Evolutionary conservation across 164 flowering plant genomes (phyloP).

Genomic region (Vitis amurensis): DNA sequence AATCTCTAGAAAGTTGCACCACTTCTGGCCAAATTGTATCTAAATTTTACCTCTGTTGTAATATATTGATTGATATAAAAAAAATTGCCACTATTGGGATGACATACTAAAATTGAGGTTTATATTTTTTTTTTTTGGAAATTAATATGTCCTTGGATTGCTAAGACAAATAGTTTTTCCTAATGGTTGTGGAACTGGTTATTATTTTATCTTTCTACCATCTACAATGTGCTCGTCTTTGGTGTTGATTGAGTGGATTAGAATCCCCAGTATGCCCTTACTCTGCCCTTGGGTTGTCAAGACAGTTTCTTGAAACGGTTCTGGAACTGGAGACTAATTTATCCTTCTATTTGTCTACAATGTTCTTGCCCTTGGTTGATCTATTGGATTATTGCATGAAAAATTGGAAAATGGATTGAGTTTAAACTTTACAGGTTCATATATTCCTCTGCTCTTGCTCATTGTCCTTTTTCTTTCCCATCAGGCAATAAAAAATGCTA

Average conservation of each 20-base stretch:
- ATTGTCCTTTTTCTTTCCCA: neutral
- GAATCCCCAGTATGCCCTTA: neutral
- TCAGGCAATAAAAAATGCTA: constrained; percentile 79
- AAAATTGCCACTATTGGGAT: no score
- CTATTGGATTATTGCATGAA: no score
- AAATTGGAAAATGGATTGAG: neutral
- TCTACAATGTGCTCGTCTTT: neutral
- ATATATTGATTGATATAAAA: no score
- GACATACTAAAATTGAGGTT: no score
- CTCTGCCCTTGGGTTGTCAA: no score
- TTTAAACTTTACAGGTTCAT: neutral
- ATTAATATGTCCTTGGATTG: neutral
- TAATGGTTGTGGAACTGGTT: neutral
- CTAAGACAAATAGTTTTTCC: neutral
- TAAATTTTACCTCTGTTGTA: no score
- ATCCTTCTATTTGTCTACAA: no score
- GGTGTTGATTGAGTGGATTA: neutral
- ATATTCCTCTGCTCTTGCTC: neutral
- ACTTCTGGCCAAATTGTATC: no score
- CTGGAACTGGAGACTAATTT: no score
- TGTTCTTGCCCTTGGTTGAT: no score
- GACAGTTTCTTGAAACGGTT: no score
- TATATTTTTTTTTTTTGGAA: neutral
- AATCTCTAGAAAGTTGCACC: no score
- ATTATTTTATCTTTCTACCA: neutral